phyloP scores from a whole-genome alignment of 192 early-diverging fungal species.

The Coemansia furcata region DNA sequence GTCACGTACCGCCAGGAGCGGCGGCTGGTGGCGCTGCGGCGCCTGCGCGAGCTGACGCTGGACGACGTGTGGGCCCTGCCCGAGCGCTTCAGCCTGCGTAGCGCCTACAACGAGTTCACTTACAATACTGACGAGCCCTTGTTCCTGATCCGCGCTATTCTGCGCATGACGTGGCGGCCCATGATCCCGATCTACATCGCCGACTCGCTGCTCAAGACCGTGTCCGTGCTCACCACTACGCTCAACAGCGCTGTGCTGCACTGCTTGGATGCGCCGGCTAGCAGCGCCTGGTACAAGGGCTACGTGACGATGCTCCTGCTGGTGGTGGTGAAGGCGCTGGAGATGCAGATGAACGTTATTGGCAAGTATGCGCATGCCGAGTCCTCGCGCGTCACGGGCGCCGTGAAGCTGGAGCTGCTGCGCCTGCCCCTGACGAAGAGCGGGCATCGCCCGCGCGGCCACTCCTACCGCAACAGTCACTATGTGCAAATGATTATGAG shows the following conservation, averaged over 20 bases:
- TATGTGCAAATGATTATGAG: background rate
- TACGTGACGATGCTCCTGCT: constrained; percentile 11
- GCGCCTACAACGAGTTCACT: constrained; percentile 20
- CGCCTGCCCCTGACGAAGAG: constrained; percentile 19
- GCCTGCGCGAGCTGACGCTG: constrained; percentile 18
- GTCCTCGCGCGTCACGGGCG: constrained; percentile 8
- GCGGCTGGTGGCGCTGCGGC: constrained; percentile 21
- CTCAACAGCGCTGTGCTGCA: constrained; percentile 13
- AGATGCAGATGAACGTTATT: constrained; percentile 1
- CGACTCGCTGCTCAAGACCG: constrained; percentile 3
- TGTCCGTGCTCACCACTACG: background rate
- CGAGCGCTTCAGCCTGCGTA: constrained; percentile 12
- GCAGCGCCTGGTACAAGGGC: constrained; percentile 25
- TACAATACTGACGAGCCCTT: constrained; percentile 31
- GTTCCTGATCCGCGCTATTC: constrained; percentile 37
- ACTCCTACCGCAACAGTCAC: background rate
- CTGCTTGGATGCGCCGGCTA: constrained; percentile 22
- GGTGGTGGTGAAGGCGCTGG: background rate
- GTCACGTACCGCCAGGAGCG: constrained; percentile 13
- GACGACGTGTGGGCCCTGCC: constrained; percentile 28
- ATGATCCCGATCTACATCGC: constrained; percentile 30
- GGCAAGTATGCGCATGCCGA: background rate
- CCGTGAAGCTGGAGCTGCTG: constrained; percentile 31
- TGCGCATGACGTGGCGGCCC: constrained; percentile 44
- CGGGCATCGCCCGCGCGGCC: background rate